phyloP scores from a whole-genome alignment of 1,284 basidiomycete genomes.

The Malassezia sympodialis region DNA sequence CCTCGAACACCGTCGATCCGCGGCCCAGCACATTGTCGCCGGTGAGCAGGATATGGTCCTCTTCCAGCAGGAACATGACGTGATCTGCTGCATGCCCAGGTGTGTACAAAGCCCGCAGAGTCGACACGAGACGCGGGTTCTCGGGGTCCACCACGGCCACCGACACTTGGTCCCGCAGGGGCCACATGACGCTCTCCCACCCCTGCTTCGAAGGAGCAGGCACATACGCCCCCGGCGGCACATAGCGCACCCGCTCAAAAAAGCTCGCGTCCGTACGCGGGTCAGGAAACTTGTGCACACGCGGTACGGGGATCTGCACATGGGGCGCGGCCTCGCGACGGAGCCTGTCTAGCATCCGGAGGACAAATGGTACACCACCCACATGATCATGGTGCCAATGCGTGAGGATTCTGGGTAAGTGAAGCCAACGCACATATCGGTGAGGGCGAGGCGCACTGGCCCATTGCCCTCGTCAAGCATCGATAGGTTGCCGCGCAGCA shows the following conservation, averaged over 20 bases:
- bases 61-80: constrained; percentile 52
- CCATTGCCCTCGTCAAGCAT: constrained; percentile 16
- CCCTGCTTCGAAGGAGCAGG: constrained; percentile 18
- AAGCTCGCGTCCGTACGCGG: constrained; percentile 57
- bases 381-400: constrained; percentile 85
- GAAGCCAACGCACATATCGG: constrained; percentile 22
- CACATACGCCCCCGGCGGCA: constrained; percentile 68
- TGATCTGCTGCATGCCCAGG: constrained; percentile 88
- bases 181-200: constrained; percentile 20
- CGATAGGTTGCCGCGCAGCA: constrained; percentile 49
- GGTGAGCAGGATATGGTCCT: constrained; percentile 61
- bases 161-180: constrained; percentile 9
- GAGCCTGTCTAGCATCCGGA: constrained; percentile 57
- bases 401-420: constrained; percentile 66
- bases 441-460: constrained; percentile 24
- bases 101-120: constrained; percentile 61
- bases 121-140: constrained; percentile 47
- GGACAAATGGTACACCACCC: constrained; percentile 64
- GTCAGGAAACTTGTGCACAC: constrained; percentile 51
- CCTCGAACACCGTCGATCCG: constrained; percentile 80
- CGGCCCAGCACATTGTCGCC: constrained; percentile 84
- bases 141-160: constrained; percentile 12
- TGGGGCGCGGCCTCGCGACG: constrained; percentile 22
- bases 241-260: constrained; percentile 66
- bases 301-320: constrained; percentile 43